Evolutionary conservation across 345 rosid species (phyloP), one percentile per base, ranked within the genome.

Genomic region (Microthlaspi erraticum): DNA sequence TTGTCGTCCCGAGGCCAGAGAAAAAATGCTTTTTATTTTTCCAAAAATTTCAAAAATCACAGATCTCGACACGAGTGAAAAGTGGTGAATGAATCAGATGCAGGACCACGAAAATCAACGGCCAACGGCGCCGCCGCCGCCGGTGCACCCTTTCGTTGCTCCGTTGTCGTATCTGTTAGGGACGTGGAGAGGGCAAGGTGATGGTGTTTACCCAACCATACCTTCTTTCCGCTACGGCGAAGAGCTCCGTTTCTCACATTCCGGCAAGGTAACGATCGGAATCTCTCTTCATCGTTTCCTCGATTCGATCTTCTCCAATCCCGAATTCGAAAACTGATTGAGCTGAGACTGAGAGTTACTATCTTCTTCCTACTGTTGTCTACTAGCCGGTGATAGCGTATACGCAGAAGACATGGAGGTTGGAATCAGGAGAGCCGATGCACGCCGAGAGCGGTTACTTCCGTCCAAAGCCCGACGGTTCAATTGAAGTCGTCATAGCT

Each of bases 401-500:
- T 56, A 64, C 79, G 18, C 92, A 90, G 58, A 88, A 78, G 82
- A 86, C 97, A 18, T 88, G 92, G 92, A 88, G 83, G 33, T 56
- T 88, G 45, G 66, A 33, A 61, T 79, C 86, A 26, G 89, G 86
- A 44, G 83, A 76, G 56, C 86, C 97, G n/a, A 85, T 90, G 93
- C 97, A 90, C 63, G 82, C 87, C 5, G 97, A 88, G 80, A 79
- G 81, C 60, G 91, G 97, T 16, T 90, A 77, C 81, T 87, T 87
- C 82, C 81, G 88, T 38, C 90, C 93, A 20, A 83, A 83, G 45
- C 85, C 80, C 17, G 90, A 90, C 51, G 91, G 88, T 56, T 60
- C 90, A 8, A 77, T 90, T 42, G 86, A 90, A 73, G 82, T 88
- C 37, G 87, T 85, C 45, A 82, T 90, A 39, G 85, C 92, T 56